A percentile compares a stretch with the other conserved stretches of the same genome.
These are phyloP conservation scores for Lonicera japonica DNA, from an alignment of 129 eudicot genomes.

Conservation along the genomic window DNA sequence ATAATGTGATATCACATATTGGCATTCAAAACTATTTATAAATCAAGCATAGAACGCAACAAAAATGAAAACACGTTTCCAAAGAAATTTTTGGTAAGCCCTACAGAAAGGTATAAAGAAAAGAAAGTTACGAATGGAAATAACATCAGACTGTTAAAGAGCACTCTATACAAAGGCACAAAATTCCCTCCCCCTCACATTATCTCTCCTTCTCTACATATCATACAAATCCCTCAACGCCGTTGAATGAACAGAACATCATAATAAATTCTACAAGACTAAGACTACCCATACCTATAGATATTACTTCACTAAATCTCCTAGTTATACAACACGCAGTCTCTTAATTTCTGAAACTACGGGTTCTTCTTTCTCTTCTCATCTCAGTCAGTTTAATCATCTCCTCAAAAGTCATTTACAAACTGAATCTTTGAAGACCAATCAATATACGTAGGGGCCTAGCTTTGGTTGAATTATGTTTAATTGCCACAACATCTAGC, in stretches of 20 bases:
- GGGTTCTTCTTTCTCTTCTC: background rate
- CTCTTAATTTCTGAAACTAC: background rate
- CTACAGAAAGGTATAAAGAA: no score
- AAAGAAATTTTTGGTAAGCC: no score
- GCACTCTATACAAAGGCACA: slow-evolving; percentile 9
- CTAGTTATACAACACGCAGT: slow-evolving; percentile 1
- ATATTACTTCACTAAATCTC: slow-evolving; percentile 2
- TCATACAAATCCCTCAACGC: slow-evolving; percentile 15
- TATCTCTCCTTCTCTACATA: slow-evolving; percentile 11
- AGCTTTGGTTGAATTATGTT: slow-evolving; percentile 9
- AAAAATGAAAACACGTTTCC: no score
- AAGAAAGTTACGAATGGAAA: background rate
- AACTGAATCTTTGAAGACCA: background rate
- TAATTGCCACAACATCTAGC: slow-evolving; percentile 69
- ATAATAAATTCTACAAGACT: background rate
- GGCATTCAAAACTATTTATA: no score
- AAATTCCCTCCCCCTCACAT: background rate
- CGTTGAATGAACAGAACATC: slow-evolving; percentile 3
- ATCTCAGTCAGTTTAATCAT: background rate
- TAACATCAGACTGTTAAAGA: background rate
- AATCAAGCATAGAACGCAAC: no score
- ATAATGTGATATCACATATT: no score
- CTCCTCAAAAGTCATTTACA: slow-evolving; percentile 1
- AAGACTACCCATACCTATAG: background rate
- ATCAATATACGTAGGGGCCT: no score